Evolutionary conservation across 225 moss, liverwort and hornwort genomes (phyloP).

Genomic region (Neckera pumila): DNA sequence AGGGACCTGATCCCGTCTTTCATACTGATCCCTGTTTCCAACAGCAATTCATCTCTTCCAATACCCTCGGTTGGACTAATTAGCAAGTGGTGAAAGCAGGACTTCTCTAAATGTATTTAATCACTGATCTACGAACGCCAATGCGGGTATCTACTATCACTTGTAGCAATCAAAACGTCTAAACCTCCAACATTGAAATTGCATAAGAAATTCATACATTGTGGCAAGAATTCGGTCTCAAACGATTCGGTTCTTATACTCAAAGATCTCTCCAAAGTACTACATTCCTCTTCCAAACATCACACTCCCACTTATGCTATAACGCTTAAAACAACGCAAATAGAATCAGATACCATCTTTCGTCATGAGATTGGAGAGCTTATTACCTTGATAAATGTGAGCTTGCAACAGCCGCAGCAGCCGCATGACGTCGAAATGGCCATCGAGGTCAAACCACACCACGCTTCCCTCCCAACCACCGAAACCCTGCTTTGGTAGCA

Average conservation of each 20-base stretch:
- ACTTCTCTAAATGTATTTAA: neutral
- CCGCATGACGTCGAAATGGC: constrained; percentile 44
- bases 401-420: constrained; percentile 35
- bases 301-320: neutral
- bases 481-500: constrained; percentile 29
- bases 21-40: neutral
- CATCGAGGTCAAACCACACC: constrained; percentile 52
- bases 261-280: neutral
- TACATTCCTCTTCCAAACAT: neutral
- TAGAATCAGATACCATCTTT: neutral
- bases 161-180: neutral
- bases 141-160: neutral
- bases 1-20: neutral
- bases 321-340: neutral
- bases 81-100: neutral
- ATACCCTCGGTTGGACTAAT: neutral
- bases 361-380: neutral
- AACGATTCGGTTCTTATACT: neutral
- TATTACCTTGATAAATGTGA: constrained; percentile 15
- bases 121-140: neutral
- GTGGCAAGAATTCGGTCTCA: neutral
- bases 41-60: neutral
- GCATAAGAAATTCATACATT: neutral
- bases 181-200: neutral
- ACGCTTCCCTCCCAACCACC: constrained; percentile 52